phyloP scores from a whole-genome alignment of 106 monocot genomes.

The Phalaenopsis aphrodite region DNA sequence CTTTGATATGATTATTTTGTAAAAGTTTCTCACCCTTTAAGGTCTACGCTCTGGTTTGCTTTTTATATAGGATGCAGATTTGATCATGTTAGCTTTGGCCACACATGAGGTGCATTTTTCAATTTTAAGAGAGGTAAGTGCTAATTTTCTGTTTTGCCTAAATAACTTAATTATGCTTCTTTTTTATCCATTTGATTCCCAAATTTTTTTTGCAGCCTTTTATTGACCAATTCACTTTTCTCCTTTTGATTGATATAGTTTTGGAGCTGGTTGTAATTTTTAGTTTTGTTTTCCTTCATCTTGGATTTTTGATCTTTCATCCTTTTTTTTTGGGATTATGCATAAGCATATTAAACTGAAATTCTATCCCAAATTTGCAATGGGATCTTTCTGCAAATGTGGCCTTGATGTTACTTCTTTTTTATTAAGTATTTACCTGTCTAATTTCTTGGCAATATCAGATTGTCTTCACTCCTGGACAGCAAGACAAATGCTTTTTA shows the following conservation, averaged over 20 bases:
- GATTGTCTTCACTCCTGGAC: constrained; percentile 93
- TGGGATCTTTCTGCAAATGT: background rate
- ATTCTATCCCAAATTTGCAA: background rate
- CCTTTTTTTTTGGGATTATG: background rate
- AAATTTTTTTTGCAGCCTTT: background rate
- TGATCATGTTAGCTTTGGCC: constrained; percentile 97
- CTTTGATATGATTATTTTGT: background rate
- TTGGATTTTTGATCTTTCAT: background rate
- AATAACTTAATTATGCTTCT: background rate
- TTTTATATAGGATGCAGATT: constrained; percentile 76
- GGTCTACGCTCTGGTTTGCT: background rate
- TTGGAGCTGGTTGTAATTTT: background rate
- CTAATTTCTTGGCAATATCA: constrained; percentile 18
- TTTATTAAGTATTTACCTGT: background rate
- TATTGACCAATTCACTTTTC: background rate
- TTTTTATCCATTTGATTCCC: background rate
- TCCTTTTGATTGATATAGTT: background rate
- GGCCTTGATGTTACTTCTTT: no score
- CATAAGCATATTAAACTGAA: background rate
- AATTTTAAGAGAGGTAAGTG: constrained; percentile 84
- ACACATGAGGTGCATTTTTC: constrained; percentile 98
- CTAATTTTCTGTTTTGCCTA: background rate
- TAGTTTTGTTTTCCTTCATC: background rate
- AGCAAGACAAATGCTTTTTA: constrained; percentile 93
- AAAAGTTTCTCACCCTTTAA: background rate